Conservation (phyloP, 345 rosid species). For the Kandelia obovata region DNA sequence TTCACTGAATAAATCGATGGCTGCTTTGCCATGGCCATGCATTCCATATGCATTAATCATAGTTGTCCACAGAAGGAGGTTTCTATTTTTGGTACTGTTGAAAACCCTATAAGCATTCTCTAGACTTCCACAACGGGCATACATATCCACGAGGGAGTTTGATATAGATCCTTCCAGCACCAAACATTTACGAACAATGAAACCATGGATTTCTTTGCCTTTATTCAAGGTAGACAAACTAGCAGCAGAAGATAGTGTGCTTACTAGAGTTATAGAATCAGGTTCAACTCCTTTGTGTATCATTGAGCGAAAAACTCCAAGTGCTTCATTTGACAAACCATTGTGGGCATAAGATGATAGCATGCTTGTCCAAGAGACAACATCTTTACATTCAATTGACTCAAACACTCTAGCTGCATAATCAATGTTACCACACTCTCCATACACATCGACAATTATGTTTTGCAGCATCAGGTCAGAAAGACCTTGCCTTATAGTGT, state of each 20-base stretch:
- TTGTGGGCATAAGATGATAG: conserved; percentile 60
- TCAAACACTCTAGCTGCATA: conserved; percentile 59
- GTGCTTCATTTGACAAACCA: conserved; percentile 60
- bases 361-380: conserved; percentile 90
- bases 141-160: conserved; percentile 73
- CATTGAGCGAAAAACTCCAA: conserved; percentile 47
- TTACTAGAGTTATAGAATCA: conserved; percentile 60
- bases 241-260: conserved; percentile 61
- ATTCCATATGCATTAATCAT: conserved; percentile 80
- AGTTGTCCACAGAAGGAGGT: conserved; percentile 59
- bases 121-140: conserved; percentile 69
- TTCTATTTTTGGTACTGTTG: conserved; percentile 36
- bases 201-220: conserved; percentile 78
- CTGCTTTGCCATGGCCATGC: conserved; percentile 69
- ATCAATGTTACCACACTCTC: conserved; percentile 49
- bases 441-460: conserved; percentile 59
- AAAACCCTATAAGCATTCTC: conserved; percentile 54
- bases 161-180: conserved; percentile 50
- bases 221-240: conserved; percentile 58
- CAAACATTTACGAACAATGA: conserved; percentile 52
- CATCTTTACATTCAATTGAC: conserved; percentile 54
- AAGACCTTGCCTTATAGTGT: conserved; percentile 47
- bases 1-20: conserved; percentile 51
- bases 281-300: conserved; percentile 43
- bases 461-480: conserved; percentile 61